Conservation (phyloP, 129 eudicot species). For the Flaveria robusta region DNA sequence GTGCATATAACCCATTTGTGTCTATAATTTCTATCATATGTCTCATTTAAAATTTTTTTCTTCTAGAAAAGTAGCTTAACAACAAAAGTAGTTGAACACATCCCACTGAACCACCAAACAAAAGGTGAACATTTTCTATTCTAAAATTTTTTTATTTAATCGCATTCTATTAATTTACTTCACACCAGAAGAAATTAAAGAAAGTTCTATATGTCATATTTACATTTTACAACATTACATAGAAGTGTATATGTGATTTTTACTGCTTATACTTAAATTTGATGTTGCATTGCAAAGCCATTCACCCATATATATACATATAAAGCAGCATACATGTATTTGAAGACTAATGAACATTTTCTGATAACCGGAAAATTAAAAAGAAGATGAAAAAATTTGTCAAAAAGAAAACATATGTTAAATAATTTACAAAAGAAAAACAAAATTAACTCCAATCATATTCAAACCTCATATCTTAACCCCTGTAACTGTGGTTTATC, state of each 20-base stretch:
- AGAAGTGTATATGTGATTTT: neutral
- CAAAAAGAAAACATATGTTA: constrained; percentile 9
- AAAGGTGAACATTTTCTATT: constrained; percentile 1
- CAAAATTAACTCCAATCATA: neutral
- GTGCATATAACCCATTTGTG: no score
- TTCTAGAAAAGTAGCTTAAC: neutral
- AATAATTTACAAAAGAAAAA: constrained; percentile 19
- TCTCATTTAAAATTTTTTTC: neutral
- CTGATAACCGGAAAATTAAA: neutral
- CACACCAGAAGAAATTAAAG: neutral
- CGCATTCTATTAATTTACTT: no score
- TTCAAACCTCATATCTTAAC: constrained; percentile 14
- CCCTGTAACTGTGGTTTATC: constrained; percentile 42
- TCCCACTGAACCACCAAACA: constrained; percentile 21
- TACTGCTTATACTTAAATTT: neutral
- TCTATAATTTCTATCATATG: neutral
- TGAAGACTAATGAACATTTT: neutral
- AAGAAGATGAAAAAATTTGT: neutral
- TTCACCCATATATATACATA: neutral
- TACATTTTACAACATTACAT: no score
- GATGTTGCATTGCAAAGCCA: neutral
- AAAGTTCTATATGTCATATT: no score
- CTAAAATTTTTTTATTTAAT: no score
- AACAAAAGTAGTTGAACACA: constrained; percentile 10
- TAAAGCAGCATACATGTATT: neutral